Evolutionary conservation across 768 basidiomycete genomes (phyloP).

Genomic region (Boletus reticulatus): DNA sequence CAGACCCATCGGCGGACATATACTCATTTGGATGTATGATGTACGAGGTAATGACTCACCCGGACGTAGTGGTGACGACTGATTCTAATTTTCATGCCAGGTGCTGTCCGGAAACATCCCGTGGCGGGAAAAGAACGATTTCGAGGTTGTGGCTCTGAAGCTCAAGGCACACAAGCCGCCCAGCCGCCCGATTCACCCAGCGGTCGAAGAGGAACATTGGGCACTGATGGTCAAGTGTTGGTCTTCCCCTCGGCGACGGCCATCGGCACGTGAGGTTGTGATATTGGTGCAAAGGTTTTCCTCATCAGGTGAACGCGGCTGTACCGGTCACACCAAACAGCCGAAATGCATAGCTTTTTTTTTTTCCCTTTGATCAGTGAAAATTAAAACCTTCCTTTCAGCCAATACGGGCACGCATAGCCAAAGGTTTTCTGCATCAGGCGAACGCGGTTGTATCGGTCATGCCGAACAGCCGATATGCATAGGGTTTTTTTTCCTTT

Average conservation of each 20-base stretch:
- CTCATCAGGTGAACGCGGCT: not conserved
- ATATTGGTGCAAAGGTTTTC: not conserved
- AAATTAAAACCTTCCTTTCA: no score
- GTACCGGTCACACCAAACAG: no score
- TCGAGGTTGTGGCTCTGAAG: not conserved
- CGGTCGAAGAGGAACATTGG: not conserved
- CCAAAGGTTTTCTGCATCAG: no score
- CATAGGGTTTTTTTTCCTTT: no score
- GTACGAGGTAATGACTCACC: not conserved
- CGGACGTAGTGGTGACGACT: not conserved
- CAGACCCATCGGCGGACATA: not conserved
- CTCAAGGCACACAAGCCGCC: not conserved
- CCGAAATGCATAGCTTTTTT: not conserved
- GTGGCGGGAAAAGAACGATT: not conserved
- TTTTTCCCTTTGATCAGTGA: not conserved
- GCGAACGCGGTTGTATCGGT: no score
- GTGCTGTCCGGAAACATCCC: constrained; percentile 4
- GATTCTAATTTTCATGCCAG: not conserved
- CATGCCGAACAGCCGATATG: no score
- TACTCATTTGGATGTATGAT: constrained; percentile 4
- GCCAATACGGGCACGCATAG: no score
- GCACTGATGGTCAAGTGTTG: constrained; percentile 1
- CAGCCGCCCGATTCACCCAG: not conserved
- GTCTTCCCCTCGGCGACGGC: not conserved
- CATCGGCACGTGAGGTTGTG: not conserved